Percentiles rank a stretch among this genome's conserved stretches.
phyloP scores from a whole-genome alignment of 2,329 filamentous ascomycete genomes.

The Coniochaeta hoffmannii region DNA sequence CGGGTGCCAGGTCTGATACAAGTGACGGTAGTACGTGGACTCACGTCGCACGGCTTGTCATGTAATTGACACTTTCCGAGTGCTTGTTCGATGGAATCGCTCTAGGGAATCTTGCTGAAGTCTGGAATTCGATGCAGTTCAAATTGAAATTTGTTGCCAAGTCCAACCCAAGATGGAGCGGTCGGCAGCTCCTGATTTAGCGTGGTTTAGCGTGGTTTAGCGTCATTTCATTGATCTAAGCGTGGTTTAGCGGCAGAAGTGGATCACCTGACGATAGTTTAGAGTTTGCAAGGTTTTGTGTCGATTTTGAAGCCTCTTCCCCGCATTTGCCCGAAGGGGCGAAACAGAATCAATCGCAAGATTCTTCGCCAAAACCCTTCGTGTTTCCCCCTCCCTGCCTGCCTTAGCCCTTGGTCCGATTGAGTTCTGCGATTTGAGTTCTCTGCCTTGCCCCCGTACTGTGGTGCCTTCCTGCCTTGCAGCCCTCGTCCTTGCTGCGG shows the following conservation, averaged over 20 bases:
- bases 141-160: too few species aligned
- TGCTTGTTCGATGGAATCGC: too few species aligned
- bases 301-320: background rate
- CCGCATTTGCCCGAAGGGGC: constrained; percentile 2
- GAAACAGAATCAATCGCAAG: background rate
- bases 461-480: background rate
- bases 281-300: background rate
- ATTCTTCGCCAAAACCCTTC: constrained; percentile 1
- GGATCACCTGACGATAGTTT: background rate
- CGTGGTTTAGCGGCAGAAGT: background rate
- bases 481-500: background rate
- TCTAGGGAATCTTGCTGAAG: too few species aligned
- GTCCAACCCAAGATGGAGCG: too few species aligned
- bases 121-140: too few species aligned
- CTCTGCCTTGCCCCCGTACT: background rate
- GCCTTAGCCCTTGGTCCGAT: background rate
- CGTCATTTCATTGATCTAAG: too few species aligned
- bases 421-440: background rate
- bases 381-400: background rate
- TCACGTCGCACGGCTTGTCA: too few species aligned
- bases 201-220: too few species aligned
- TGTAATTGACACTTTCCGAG: too few species aligned
- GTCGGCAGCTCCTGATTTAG: too few species aligned
- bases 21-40: too few species aligned
- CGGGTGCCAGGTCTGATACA: too few species aligned